These are phyloP conservation scores for Ogataea henricii DNA, from an alignment of 805 yeast species.

Conservation along the genomic window DNA sequence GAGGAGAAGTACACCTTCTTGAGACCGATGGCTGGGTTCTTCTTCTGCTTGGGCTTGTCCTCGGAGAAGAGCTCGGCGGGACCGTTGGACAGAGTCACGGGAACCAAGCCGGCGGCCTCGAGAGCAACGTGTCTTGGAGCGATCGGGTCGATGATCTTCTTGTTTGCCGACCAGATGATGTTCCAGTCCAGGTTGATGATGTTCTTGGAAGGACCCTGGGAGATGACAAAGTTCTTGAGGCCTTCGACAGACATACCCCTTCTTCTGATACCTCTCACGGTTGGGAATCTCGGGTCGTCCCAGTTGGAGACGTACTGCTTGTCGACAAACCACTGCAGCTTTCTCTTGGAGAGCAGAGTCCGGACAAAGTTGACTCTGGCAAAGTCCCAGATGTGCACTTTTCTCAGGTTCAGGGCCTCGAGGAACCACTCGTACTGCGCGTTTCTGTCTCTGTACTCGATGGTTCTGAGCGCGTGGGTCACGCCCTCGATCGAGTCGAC, in stretches of 20 bases:
- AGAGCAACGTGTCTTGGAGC: slow-evolving; percentile 96
- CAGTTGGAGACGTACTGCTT: slow-evolving; percentile 83
- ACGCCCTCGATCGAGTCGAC: slow-evolving; percentile 97
- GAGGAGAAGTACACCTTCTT: slow-evolving; percentile 73
- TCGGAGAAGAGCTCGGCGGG: slow-evolving; percentile 66
- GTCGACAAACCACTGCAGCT: slow-evolving; percentile 99
- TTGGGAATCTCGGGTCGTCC: slow-evolving; percentile 99
- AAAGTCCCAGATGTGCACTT: slow-evolving; percentile 97
- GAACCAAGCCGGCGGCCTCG: slow-evolving; percentile 62
- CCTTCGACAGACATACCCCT: slow-evolving; percentile 99
- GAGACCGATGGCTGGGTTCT: slow-evolving; percentile 86
- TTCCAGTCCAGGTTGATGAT: slow-evolving; percentile 97
- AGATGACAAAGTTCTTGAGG: slow-evolving; percentile 84
- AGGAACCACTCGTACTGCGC: slow-evolving; percentile 98
- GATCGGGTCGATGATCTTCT: slow-evolving; percentile 94
- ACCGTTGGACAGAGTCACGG: slow-evolving; percentile 65
- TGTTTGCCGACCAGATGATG: slow-evolving; percentile 95
- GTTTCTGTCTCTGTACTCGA: slow-evolving; percentile 98
- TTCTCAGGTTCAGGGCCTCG: slow-evolving; percentile 76
- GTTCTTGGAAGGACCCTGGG: slow-evolving; percentile 98
- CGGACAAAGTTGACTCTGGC: slow-evolving; percentile 96
- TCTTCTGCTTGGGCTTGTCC: slow-evolving; percentile 89
- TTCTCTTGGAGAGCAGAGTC: slow-evolving; percentile 94
- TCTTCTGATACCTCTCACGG: slow-evolving; percentile 98
- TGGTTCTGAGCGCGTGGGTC: slow-evolving; percentile 96